These are phyloP conservation scores for Eucalyptus leucophloia DNA, from an alignment of 345 rosid species.

Conservation along the genomic window DNA sequence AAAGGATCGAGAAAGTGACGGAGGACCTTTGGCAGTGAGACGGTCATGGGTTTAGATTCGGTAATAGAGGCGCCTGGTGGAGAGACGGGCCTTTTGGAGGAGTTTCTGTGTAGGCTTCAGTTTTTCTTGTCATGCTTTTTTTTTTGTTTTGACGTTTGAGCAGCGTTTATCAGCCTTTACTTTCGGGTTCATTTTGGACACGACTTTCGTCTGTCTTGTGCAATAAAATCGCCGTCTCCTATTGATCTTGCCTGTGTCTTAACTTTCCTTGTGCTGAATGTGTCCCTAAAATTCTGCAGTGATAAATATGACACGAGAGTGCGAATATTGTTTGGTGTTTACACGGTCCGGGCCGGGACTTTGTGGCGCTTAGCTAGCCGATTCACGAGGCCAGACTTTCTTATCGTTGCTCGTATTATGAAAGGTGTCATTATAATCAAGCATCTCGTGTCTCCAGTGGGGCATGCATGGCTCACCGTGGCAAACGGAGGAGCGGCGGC, in stretches of 20 bases:
- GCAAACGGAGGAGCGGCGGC: neutral
- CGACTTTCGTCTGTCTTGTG: neutral
- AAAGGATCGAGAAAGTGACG: neutral
- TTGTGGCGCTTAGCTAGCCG: neutral
- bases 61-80: neutral
- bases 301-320: neutral
- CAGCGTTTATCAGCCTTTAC: neutral
- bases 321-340: neutral
- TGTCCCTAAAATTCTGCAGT: neutral
- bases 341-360: neutral
- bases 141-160: neutral
- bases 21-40: neutral
- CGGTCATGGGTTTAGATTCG: constrained; percentile 9
- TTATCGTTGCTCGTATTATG: neutral
- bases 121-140: neutral
- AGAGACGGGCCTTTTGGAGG: neutral
- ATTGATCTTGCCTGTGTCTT: neutral
- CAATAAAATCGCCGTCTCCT: neutral
- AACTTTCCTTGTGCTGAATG: neutral
- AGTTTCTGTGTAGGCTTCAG: neutral
- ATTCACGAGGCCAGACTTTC: neutral
- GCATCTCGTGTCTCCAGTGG: neutral
- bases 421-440: neutral
- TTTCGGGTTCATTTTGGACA: neutral
- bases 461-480: neutral